A percentile compares a stretch with the other conserved stretches of the same genome.
Evolutionary conservation across 345 rosid species (phyloP).

Genomic region (Odontarrhena argentea): DNA sequence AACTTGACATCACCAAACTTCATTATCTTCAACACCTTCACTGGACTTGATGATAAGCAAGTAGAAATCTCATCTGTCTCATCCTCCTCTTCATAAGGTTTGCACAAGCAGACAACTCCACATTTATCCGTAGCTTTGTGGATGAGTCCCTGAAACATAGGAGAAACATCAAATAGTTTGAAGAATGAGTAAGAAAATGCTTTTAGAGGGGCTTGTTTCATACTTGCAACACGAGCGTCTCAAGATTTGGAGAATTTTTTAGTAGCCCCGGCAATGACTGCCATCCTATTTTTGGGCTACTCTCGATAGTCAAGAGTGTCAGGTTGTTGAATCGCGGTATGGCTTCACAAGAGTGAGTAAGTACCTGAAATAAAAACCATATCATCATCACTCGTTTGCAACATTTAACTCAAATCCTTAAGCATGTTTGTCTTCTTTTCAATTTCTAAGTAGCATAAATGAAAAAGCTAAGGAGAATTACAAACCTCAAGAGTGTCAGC

Average conservation of each 20-base stretch:
- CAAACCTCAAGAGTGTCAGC: neutral
- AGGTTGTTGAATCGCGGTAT: neutral
- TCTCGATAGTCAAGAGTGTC: neutral
- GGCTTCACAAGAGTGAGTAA: neutral
- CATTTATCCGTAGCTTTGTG: constrained; percentile 5
- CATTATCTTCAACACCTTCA: constrained; percentile 6
- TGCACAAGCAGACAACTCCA: constrained; percentile 16
- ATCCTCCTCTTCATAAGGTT: neutral
- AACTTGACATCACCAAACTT: neutral
- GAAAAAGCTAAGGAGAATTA: too few relatives aligned
- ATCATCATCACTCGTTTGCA: neutral
- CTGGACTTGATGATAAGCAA: constrained; percentile 4
- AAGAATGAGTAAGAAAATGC: too few relatives aligned
- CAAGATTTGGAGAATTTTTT: constrained; percentile 3
- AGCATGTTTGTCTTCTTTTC: too few relatives aligned
- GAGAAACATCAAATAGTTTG: neutral
- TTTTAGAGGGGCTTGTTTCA: neutral
- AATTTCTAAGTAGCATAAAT: too few relatives aligned
- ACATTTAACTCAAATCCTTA: too few relatives aligned
- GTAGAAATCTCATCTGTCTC: neutral
- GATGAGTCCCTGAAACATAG: constrained; percentile 12
- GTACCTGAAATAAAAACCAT: constrained; percentile 1
- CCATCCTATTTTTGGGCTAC: neutral
- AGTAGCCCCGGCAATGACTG: neutral
- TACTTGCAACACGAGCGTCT: neutral